Base-by-base conservation (phyloP, 2,329 filamentous ascomycete genomes). In the Monosporascus sp. region DNA sequence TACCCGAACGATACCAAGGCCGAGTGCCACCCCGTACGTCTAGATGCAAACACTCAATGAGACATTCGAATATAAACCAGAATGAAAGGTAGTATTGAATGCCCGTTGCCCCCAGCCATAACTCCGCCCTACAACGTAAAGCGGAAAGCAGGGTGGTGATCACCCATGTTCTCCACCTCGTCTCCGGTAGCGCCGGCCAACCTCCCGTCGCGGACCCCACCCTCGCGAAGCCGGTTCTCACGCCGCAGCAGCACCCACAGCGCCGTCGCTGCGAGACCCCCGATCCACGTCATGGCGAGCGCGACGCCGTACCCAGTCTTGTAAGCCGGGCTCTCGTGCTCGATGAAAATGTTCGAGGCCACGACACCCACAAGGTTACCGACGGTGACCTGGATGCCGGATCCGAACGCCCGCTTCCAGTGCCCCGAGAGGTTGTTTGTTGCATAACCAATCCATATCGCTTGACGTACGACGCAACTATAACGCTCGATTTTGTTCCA, bases 381-480 rank as follows among this genome's bases (percentile, higher is more conserved):
- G 24, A 80, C 66, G 0, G 68, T 72, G 37, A 80, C 74, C 60
- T 80, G 77, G 58, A 78, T 72, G 1, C 72, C 74, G 14, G 77
- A 73, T 1, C 74, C 72, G 31, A 77, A 74, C 4, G 78, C 72
- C 44, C 75, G 74, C 63, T 81, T 82, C 57, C 77, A 80, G 52
- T 77, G 74, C 1, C 78, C 79, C 0, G 74, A 73, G 1, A 81
- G 63, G 54, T 82, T 81, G 65, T 80, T 80, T n/a, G n/a, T n/a
- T n/a, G n/a, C n/a, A n/a, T n/a, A n/a, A n/a, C n/a, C n/a, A n/a
- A n/a, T n/a, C n/a, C n/a, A n/a, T n/a, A n/a, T n/a, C n/a, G n/a
- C n/a, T n/a, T n/a, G n/a, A n/a, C n/a, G n/a, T n/a, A n/a, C n/a
- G n/a, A n/a, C n/a, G n/a, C n/a, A n/a, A n/a, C n/a, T n/a, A n/a